phyloP scores from a whole-genome alignment of 2,329 filamentous ascomycete species.

The Fusarium vanettenii region DNA sequence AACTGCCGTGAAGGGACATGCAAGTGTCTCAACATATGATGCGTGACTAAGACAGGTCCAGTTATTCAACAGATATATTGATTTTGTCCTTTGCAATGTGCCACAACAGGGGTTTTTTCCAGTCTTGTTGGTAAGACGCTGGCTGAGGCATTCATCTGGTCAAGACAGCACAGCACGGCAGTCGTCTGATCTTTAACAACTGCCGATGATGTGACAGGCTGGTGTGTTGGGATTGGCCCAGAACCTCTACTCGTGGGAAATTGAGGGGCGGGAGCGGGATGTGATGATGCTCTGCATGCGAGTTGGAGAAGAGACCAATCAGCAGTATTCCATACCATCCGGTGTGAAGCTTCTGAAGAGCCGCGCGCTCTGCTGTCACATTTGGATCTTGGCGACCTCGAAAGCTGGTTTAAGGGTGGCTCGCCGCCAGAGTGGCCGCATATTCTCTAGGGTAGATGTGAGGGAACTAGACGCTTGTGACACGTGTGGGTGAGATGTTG shows the following conservation, averaged over 20 bases:
- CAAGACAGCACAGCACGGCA: background rate
- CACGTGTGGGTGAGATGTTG: background rate
- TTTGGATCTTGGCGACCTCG: background rate
- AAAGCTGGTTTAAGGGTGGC: background rate
- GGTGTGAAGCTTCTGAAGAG: background rate
- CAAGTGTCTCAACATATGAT: background rate
- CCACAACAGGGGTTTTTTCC: background rate
- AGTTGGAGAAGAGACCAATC: background rate
- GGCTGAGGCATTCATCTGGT: background rate
- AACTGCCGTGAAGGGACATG: background rate
- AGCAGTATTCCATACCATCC: background rate
- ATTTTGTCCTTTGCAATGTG: background rate
- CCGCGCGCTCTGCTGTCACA: constrained; percentile 9
- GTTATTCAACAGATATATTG: background rate
- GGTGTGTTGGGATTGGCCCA: background rate
- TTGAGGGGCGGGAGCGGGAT: constrained; percentile 1
- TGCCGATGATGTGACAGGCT: background rate
- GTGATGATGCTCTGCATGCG: constrained; percentile 1
- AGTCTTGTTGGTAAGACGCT: background rate
- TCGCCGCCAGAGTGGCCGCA: background rate
- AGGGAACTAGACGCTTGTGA: background rate
- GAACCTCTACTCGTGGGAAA: background rate
- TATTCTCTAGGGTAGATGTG: constrained; percentile 6
- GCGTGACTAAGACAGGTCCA: background rate
- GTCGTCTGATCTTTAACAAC: constrained; percentile 2